Percentiles rank a stretch among this genome's conserved stretches.
These are phyloP conservation scores for Colletotrichum sp. DNA, from an alignment of 2,329 filamentous ascomycete species.

Conservation along the genomic window DNA sequence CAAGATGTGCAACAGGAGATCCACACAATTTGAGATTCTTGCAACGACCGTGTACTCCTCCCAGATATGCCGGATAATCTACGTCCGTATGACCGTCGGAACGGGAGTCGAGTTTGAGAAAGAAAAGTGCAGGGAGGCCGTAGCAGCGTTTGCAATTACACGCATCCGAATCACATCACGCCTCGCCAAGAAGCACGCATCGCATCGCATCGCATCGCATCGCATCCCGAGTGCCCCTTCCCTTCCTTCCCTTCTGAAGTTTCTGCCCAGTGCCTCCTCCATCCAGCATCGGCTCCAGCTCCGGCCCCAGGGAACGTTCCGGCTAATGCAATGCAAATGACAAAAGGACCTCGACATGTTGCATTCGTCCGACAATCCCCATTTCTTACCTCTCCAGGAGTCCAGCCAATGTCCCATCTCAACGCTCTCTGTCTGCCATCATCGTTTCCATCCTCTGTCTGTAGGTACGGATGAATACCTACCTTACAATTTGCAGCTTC, in stretches of 20 bases:
- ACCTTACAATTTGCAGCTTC: not conserved
- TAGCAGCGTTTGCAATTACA: not conserved
- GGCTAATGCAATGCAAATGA: constrained; percentile 23
- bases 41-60: not conserved
- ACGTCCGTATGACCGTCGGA: not conserved
- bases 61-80: not conserved
- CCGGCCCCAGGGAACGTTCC: constrained; percentile 6
- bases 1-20: not conserved
- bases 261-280: not conserved
- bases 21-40: not conserved
- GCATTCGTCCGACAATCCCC: not conserved
- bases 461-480: not conserved
- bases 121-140: not conserved
- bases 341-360: constrained; percentile 5
- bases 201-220: not conserved
- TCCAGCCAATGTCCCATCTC: not conserved
- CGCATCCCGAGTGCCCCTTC: not conserved
- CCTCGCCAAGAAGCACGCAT: not conserved
- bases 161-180: not conserved
- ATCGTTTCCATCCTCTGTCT: not conserved
- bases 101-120: not conserved
- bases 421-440: not conserved
- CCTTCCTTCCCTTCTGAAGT: not conserved
- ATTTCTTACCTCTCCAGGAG: not conserved
- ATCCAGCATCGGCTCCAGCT: not conserved